A percentile compares a stretch with the other conserved stretches of the same genome.
These are phyloP conservation scores for Botryotinia narcissicola DNA, from an alignment of 2,329 filamentous ascomycete species.

Conservation along the genomic window DNA sequence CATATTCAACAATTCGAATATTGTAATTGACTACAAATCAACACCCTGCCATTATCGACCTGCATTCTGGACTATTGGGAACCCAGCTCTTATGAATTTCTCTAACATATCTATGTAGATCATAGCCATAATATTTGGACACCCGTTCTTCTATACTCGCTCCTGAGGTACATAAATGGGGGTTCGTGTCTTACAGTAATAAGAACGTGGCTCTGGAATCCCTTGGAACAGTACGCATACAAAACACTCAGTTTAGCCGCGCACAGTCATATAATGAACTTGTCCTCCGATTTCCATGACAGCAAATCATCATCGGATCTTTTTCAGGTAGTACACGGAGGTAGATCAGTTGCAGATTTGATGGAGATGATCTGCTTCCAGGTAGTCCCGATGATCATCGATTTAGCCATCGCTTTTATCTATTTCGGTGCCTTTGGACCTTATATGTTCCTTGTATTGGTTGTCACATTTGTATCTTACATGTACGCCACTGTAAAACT, in stretches of 20 bases:
- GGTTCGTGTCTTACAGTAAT: slow-evolving; percentile 51
- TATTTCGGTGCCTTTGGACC: slow-evolving; percentile 59
- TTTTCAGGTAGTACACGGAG: slow-evolving; percentile 63
- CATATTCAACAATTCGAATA: background rate
- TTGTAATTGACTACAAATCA: background rate
- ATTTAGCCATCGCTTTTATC: slow-evolving; percentile 58
- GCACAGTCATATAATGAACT: slow-evolving; percentile 65
- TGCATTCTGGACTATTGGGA: background rate
- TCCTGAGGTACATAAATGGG: slow-evolving; percentile 49
- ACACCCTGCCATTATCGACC: background rate
- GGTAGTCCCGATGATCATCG: slow-evolving; percentile 59
- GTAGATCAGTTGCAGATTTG: slow-evolving; percentile 56
- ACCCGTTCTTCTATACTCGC: slow-evolving; percentile 51
- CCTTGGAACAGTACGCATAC: slow-evolving; percentile 57
- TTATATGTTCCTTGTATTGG: slow-evolving; percentile 54
- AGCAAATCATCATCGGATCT: slow-evolving; percentile 63
- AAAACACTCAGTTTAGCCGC: slow-evolving; percentile 57
- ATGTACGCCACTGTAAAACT: slow-evolving; percentile 48
- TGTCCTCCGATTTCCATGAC: slow-evolving; percentile 69
- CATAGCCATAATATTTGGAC: slow-evolving; percentile 49
- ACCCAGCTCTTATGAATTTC: background rate
- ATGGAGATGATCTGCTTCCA: slow-evolving; percentile 59
- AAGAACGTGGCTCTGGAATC: slow-evolving; percentile 51
- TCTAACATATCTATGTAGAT: slow-evolving; percentile 24
- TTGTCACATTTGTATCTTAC: slow-evolving; percentile 49